These are phyloP conservation scores for Astragalus membranaceus DNA, from an alignment of 306 rosid species.

Conservation along the genomic window DNA sequence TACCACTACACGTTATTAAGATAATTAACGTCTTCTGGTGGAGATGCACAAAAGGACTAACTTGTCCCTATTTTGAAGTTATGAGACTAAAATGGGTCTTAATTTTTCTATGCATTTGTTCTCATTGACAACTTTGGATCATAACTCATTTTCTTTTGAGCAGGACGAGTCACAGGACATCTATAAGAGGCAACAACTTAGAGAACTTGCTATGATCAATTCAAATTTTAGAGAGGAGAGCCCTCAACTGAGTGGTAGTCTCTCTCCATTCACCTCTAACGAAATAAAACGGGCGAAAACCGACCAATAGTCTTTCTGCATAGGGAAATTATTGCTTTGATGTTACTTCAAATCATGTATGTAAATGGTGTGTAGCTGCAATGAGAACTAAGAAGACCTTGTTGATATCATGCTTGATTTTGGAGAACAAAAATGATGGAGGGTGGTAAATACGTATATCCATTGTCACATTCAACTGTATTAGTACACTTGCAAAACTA, in stretches of 20 bases:
- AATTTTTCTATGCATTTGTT: too few species aligned
- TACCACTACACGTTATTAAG: too few species aligned
- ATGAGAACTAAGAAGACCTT: conserved; percentile 22
- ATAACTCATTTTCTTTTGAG: not conserved
- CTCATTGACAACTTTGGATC: too few species aligned
- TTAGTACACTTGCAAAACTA: conserved; percentile 28
- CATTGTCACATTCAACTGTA: conserved; percentile 36
- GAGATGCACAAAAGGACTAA: too few species aligned
- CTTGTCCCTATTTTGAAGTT: too few species aligned
- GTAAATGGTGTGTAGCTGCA: conserved; percentile 31
- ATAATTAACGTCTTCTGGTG: too few species aligned
- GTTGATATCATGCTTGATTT: conserved; percentile 17
- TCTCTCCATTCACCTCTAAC: conserved; percentile 63
- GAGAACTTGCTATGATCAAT: conserved; percentile 54
- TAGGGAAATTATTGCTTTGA: conserved; percentile 17
- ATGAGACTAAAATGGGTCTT: too few species aligned
- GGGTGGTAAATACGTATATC: conserved; percentile 27
- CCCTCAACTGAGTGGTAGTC: conserved; percentile 50
- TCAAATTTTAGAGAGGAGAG: conserved; percentile 55
- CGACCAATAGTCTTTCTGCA: conserved; percentile 33
- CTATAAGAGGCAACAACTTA: conserved; percentile 61
- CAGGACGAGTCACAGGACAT: conserved; percentile 84
- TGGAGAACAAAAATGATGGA: conserved; percentile 21
- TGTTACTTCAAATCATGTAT: conserved; percentile 16
- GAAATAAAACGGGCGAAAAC: conserved; percentile 77